Conservation (phyloP, 2,329 filamentous ascomycete genomes). For the Pseudocercospora cruenta region DNA sequence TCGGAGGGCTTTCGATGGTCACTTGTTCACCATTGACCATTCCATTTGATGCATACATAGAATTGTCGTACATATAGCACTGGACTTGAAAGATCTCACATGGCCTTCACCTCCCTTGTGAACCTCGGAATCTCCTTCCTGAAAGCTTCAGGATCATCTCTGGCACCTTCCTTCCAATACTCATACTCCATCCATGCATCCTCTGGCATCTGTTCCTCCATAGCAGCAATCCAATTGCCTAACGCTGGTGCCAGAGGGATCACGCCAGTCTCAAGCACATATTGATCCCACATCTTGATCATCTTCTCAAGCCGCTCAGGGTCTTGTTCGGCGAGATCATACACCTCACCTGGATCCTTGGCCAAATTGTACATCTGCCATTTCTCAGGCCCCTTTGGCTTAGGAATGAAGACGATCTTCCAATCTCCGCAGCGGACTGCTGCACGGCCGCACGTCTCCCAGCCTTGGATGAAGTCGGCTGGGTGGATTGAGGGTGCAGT, state of each 20-base stretch:
- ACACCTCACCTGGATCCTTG: constrained; percentile 56
- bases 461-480: constrained; percentile 58
- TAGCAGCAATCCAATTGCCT: constrained; percentile 62
- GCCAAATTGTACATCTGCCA: constrained; percentile 63
- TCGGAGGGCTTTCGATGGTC: not conserved
- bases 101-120: constrained; percentile 30
- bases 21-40: not conserved
- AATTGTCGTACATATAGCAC: not conserved
- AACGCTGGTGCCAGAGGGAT: constrained; percentile 63
- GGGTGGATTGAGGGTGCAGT: constrained; percentile 50
- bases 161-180: constrained; percentile 62
- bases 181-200: constrained; percentile 69
- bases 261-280: constrained; percentile 63
- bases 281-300: constrained; percentile 60
- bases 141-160: constrained; percentile 44
- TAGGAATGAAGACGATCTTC: constrained; percentile 63
- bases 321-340: constrained; percentile 42
- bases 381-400: constrained; percentile 58
- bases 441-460: constrained; percentile 59
- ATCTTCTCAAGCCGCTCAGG: constrained; percentile 52
- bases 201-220: constrained; percentile 67
- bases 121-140: constrained; percentile 39
- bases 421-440: constrained; percentile 61
- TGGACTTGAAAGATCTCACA: constrained; percentile 14
- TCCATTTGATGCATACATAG: too few species aligned